phyloP scores from a whole-genome alignment of 805 yeast genomes.

The Sugiyamaella mastotermitis region DNA sequence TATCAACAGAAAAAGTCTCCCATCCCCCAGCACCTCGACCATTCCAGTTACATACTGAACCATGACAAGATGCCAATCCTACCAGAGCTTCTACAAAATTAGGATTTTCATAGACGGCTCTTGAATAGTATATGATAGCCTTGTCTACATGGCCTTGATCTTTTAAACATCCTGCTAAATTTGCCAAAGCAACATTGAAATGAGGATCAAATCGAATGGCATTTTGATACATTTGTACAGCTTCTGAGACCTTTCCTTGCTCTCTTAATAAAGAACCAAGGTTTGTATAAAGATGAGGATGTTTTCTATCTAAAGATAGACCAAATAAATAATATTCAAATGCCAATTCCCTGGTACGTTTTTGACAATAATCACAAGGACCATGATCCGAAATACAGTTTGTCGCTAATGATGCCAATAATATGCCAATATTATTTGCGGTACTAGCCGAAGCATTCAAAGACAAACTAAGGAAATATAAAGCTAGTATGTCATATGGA shows the following conservation, averaged over 20 bases:
- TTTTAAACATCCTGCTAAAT: conserved; percentile 29
- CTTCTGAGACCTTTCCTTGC: conserved; percentile 25
- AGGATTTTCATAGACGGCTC: conserved; percentile 28
- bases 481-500: conserved; percentile 24
- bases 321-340: conserved; percentile 27
- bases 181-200: conserved; percentile 29
- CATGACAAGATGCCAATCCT: conserved; percentile 28
- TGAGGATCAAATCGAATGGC: conserved; percentile 28
- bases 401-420: conserved; percentile 21
- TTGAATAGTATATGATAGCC: conserved; percentile 26
- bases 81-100: conserved; percentile 28
- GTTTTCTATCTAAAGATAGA: conserved; percentile 26
- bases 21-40: conserved; percentile 27
- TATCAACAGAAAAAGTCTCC: conserved; percentile 25
- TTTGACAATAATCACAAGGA: conserved; percentile 4
- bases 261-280: conserved; percentile 29
- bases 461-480: conserved; percentile 27
- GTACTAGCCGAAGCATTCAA: conserved; percentile 28
- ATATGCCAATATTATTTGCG: conserved; percentile 30
- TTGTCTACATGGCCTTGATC: conserved; percentile 27
- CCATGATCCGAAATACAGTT: conserved; percentile 1
- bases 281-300: conserved; percentile 31
- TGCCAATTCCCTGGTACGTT: conserved; percentile 19
- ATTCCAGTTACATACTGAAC: conserved; percentile 28
- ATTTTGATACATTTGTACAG: conserved; percentile 26